These are phyloP conservation scores for Pelargonium australe DNA, from an alignment of 441 rosid species.

Conservation along the genomic window DNA sequence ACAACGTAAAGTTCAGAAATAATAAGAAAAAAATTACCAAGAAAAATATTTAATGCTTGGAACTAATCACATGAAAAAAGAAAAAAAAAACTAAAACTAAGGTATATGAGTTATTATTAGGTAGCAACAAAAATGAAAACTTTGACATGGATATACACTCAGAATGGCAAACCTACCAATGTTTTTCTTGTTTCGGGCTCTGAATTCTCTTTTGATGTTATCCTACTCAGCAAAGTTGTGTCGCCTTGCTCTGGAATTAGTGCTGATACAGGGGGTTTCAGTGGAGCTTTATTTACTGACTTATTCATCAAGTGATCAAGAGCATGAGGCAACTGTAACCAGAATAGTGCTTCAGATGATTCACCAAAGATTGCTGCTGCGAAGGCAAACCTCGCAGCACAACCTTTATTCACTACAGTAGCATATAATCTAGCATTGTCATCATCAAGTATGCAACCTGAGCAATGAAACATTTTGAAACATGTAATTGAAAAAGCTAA, in stretches of 20 bases:
- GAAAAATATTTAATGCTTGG: background rate
- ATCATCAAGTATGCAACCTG: conserved; percentile 91
- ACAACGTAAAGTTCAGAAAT: conserved; percentile 1
- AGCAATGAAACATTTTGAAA: conserved; percentile 23
- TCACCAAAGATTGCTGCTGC: conserved; percentile 96
- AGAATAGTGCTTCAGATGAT: conserved; percentile 81
- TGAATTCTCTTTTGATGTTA: conserved; percentile 50
- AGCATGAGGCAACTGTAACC: conserved; percentile 94
- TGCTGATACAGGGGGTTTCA: conserved; percentile 33
- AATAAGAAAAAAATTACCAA: background rate
- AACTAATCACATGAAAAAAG: no score
- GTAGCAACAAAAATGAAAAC: background rate
- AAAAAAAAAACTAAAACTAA: background rate
- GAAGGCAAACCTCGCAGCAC: conserved; percentile 79
- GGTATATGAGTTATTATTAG: background rate
- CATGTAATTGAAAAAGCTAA: conserved; percentile 14
- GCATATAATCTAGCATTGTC: conserved; percentile 86
- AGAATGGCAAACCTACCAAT: conserved; percentile 38
- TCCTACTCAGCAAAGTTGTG: conserved; percentile 43
- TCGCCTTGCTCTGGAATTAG: conserved; percentile 39
- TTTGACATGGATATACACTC: background rate
- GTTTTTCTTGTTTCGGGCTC: conserved; percentile 32
- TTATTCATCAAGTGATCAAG: conserved; percentile 67
- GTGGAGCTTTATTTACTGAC: conserved; percentile 46
- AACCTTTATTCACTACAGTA: conserved; percentile 74